Evolutionary conservation across 2,329 filamentous ascomycete genomes (phyloP).

Genomic region (Verticillium longisporum): DNA sequence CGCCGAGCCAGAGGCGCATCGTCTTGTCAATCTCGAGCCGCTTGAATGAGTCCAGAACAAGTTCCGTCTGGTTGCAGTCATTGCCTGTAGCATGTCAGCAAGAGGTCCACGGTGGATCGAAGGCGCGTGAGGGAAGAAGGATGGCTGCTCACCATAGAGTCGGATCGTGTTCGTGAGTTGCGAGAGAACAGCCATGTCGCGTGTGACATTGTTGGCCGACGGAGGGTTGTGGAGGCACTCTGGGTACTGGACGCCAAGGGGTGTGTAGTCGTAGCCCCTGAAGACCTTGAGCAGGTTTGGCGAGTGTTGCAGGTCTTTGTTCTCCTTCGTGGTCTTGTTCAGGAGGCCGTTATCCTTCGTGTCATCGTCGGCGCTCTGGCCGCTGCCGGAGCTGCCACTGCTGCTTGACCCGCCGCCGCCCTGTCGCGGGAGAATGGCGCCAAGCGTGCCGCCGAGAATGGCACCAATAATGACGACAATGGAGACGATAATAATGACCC

Average conservation of each 20-base stretch:
- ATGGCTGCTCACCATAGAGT: slow-evolving; percentile 58
- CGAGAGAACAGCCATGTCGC: slow-evolving; percentile 82
- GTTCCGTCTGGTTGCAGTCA: slow-evolving; percentile 95
- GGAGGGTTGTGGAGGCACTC: slow-evolving; percentile 71
- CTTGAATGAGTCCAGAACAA: slow-evolving; percentile 79
- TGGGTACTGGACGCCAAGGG: slow-evolving; percentile 84
- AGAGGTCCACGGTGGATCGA: not conserved
- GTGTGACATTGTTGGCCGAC: slow-evolving; percentile 89
- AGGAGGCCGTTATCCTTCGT: slow-evolving; percentile 60
- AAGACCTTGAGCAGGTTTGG: slow-evolving; percentile 83
- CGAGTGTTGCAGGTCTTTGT: slow-evolving; percentile 77
- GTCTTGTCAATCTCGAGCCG: slow-evolving; percentile 61
- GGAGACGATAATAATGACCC: slow-evolving; percentile 60
- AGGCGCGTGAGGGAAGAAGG: not conserved
- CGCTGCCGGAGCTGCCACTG: slow-evolving; percentile 20
- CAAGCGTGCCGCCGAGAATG: slow-evolving; percentile 68
- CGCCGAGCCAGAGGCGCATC: slow-evolving; percentile 89
- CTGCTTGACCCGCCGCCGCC: slow-evolving; percentile 22
- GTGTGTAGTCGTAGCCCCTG: slow-evolving; percentile 91
- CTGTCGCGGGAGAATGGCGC: slow-evolving; percentile 55
- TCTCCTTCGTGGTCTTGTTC: slow-evolving; percentile 66
- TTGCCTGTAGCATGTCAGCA: slow-evolving; percentile 33
- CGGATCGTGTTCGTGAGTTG: slow-evolving; percentile 84
- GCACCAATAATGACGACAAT: slow-evolving; percentile 60
- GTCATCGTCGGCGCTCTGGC: slow-evolving; percentile 53